Percentiles rank a stretch among this genome's conserved stretches.
These are phyloP conservation scores for Aspergillus sp. DNA, from an alignment of 2,329 filamentous ascomycete species.

Conservation along the genomic window DNA sequence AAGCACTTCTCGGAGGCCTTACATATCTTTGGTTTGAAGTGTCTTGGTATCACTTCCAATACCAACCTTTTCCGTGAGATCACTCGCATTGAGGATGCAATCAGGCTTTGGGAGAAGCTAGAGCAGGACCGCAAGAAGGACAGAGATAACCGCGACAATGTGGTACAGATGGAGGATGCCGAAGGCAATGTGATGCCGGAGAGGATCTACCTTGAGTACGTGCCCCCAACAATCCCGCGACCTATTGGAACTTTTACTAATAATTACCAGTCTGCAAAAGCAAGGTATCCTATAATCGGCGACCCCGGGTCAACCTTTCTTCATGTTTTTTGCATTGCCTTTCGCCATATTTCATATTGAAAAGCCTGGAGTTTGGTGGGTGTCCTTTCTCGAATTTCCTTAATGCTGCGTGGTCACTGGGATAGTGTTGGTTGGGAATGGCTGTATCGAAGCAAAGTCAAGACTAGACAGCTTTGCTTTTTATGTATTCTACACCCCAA, in stretches of 20 bases:
- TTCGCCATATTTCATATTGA: slow-evolving; percentile 18
- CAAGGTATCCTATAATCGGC: slow-evolving; percentile 72
- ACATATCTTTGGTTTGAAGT: slow-evolving; percentile 92
- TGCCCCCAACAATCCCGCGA: slow-evolving; percentile 12
- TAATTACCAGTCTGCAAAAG: slow-evolving; percentile 66
- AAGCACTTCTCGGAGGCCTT: slow-evolving; percentile 97
- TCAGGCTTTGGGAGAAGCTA: slow-evolving; percentile 90
- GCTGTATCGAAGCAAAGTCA: slow-evolving; percentile 12
- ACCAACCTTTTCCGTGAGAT: slow-evolving; percentile 92
- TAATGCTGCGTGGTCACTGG: slow-evolving; percentile 17
- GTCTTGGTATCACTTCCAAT: slow-evolving; percentile 82
- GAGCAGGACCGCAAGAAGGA: slow-evolving; percentile 79
- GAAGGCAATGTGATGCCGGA: slow-evolving; percentile 99
- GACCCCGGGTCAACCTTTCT: background rate
- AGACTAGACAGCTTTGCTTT: slow-evolving; percentile 5
- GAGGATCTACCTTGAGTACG: slow-evolving; percentile 86
- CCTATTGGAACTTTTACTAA: slow-evolving; percentile 25
- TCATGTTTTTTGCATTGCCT: slow-evolving; percentile 9
- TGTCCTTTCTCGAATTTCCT: slow-evolving; percentile 17
- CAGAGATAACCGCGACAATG: slow-evolving; percentile 73
- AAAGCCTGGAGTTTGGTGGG: slow-evolving; percentile 37
- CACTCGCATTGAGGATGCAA: slow-evolving; percentile 84
- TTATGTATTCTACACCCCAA: slow-evolving; percentile 22
- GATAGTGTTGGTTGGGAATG: slow-evolving; percentile 20
- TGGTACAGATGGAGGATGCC: slow-evolving; percentile 98